phyloP scores from a whole-genome alignment of 768 basidiomycete genomes.

The Psilocybe azurescens region DNA sequence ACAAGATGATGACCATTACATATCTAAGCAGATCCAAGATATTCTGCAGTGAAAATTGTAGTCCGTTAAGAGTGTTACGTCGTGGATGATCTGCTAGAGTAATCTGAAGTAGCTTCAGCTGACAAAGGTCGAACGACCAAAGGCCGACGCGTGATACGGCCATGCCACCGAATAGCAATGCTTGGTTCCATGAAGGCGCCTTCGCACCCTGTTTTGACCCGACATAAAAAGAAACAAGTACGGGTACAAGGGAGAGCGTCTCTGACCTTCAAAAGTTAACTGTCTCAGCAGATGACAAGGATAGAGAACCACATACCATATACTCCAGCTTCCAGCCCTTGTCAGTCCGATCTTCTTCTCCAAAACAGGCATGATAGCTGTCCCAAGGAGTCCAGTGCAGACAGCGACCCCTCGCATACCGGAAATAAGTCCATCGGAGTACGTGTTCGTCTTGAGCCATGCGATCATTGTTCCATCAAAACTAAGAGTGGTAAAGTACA shows the following conservation, averaged over 20 bases:
- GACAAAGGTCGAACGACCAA: slow-evolving; percentile 58
- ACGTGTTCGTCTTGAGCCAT: slow-evolving; percentile 51
- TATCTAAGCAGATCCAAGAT: slow-evolving; percentile 33
- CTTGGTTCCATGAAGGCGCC: slow-evolving; percentile 35
- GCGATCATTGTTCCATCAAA: slow-evolving; percentile 60
- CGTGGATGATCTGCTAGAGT: slow-evolving; percentile 48
- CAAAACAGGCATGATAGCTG: slow-evolving; percentile 45
- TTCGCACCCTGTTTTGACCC: slow-evolving; percentile 17
- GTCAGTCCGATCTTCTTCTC: slow-evolving; percentile 48
- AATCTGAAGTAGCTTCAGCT: slow-evolving; percentile 53
- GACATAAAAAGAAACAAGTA: slow-evolving; percentile 29
- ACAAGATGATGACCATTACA: slow-evolving; percentile 19
- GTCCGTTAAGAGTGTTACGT: slow-evolving; percentile 44
- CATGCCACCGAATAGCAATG: slow-evolving; percentile 54
- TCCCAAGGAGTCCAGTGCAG: slow-evolving; percentile 51
- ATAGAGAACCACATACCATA: slow-evolving; percentile 38
- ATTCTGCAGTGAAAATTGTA: slow-evolving; percentile 45
- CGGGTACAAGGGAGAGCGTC: slow-evolving; percentile 49
- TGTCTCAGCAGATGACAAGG: not conserved
- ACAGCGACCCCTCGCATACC: slow-evolving; percentile 53
- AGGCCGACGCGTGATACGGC: slow-evolving; percentile 51
- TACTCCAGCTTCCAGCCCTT: slow-evolving; percentile 54
- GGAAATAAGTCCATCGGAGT: slow-evolving; percentile 52
- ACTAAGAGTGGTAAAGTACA: slow-evolving; percentile 19
- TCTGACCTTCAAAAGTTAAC: slow-evolving; percentile 42